These are phyloP conservation scores for Rubus parviflorus DNA, from an alignment of 306 rosid genomes.

Conservation along the genomic window DNA sequence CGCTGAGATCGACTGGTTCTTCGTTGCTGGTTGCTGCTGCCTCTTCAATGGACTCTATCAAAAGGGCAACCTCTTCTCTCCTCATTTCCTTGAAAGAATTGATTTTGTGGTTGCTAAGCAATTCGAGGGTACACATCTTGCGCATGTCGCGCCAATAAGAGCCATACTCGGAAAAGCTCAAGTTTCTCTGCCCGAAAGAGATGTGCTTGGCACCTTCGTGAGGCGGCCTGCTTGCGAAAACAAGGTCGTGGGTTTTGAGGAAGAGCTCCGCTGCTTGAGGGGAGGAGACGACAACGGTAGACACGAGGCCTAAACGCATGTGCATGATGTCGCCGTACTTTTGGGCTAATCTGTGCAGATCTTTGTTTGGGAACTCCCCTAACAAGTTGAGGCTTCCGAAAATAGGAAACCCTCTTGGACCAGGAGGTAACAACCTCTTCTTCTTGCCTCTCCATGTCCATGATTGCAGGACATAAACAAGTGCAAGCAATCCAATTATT, in stretches of 20 bases:
- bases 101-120: conserved; percentile 1
- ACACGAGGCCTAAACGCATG: neutral
- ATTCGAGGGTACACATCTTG: neutral
- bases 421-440: too few relatives aligned
- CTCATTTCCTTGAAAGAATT: neutral
- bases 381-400: too few relatives aligned
- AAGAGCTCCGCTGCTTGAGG: neutral
- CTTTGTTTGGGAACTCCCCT: too few relatives aligned
- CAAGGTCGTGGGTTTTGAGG: neutral
- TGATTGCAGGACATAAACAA: too few relatives aligned
- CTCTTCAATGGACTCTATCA: neutral
- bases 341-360: neutral
- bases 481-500: too few relatives aligned
- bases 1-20: neutral
- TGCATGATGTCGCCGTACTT: neutral
- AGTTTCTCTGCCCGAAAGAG: neutral
- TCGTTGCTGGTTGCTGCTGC: neutral
- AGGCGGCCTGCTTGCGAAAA: neutral
- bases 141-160: neutral
- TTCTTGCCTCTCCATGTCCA: too few relatives aligned
- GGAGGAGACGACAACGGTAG: neutral
- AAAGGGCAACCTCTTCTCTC: neutral
- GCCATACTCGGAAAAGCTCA: conserved; percentile 7
- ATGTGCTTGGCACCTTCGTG: neutral
- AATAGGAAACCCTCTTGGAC: too few relatives aligned